Evolutionary conservation across 371 early-diverging fungal species (phyloP), one percentile per base, ranked within the genome.

Genomic region (Apophysomyces trapeziformis): DNA sequence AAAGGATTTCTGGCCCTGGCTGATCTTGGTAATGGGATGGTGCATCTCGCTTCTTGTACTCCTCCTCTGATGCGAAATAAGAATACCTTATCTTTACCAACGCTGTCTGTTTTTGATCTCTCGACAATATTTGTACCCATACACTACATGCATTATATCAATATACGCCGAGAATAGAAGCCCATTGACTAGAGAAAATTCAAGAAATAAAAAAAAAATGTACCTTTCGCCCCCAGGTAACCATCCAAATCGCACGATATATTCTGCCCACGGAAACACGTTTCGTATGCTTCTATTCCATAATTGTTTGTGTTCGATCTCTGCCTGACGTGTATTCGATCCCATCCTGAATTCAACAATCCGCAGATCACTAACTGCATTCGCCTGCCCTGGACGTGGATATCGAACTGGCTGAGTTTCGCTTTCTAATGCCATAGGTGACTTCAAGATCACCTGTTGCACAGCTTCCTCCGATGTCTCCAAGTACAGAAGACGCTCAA

Each of bases 241-340:
- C 94, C 94, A 94, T 0, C 91, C 93, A 70, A 89, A 85, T 21
- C 94, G 80, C 9, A 87, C 88, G 45, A 91, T 86, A 65, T 94
- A 94, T 69, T 92, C 93, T 38, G 80, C 61, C 93, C 94, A 92
- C 8, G 93, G 90, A 58, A 88, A 92, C 46, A 78, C 41, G 16
- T 69, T 60, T 57, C 78, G 69, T 9, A 91, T 60, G 8, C 76
- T 64, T 1, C 73, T 61, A 14, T 60, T 63, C 80, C 83, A 85
- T 13, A 89, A 72, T 21, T 82, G 71, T 65, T 81, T 84, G 38
- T 79, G 77, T n/a, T 77, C 63, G n/a, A 77, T 76, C 3, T 13
- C 58, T 8, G 43, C 59, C 1, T 56, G 9, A 12, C 57, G 44
- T 14, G 44, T 46, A 14, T 61, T 8, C 1, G n/a, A n/a, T 4